Evolutionary conservation across 176 grass and related monocot genomes (phyloP).

Genomic region (Areca catechu): DNA sequence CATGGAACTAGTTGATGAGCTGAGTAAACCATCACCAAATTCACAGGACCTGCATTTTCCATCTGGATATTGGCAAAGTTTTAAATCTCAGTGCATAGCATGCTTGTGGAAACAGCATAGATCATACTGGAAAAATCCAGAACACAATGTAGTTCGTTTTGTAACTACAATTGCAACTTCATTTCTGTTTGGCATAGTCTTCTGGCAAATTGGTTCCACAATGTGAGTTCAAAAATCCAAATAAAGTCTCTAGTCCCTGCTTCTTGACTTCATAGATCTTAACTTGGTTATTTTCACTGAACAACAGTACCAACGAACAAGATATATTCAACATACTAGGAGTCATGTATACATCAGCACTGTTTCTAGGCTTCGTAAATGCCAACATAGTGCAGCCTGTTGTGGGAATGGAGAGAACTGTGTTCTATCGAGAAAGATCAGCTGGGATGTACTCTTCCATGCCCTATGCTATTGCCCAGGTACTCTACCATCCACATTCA

Average conservation of each 20-base stretch:
- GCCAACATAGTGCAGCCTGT: constrained; percentile 60
- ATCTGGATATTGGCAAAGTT: constrained; percentile 47
- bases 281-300: too few relatives aligned
- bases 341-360: constrained; percentile 37
- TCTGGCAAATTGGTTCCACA: constrained; percentile 70
- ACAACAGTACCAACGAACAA: constrained; percentile 52
- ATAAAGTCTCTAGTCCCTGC: background rate
- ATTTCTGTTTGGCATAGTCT: constrained; percentile 71
- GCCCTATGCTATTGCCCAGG: constrained; percentile 62
- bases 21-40: constrained; percentile 36
- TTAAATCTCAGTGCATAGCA: constrained; percentile 49
- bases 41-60: constrained; percentile 53
- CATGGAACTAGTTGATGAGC: constrained; percentile 53
- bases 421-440: constrained; percentile 55
- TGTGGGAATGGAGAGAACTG: constrained; percentile 48
- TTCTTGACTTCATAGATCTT: background rate
- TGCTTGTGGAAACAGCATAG: constrained; percentile 87
- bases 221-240: constrained; percentile 47
- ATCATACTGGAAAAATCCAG: constrained; percentile 95
- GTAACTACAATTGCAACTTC: constrained; percentile 63
- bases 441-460: constrained; percentile 68
- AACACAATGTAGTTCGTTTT: constrained; percentile 76
- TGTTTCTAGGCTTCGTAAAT: constrained; percentile 74
- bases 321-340: constrained; percentile 84
- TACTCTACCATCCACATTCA: constrained; percentile 3